These are phyloP conservation scores for Populus hybrid DNA, from an alignment of 441 rosid species.

Conservation along the genomic window DNA sequence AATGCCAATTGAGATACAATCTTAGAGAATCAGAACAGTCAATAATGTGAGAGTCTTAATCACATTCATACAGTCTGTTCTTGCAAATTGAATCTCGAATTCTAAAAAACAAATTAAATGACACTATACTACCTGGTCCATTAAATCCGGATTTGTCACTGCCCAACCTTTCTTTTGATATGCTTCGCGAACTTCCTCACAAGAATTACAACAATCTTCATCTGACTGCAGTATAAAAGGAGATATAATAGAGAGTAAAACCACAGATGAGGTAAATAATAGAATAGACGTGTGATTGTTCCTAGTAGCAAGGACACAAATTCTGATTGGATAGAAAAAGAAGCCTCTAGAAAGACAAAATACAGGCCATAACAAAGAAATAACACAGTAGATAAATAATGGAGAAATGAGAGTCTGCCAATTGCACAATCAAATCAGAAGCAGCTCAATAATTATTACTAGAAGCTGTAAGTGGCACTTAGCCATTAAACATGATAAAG, in stretches of 20 bases:
- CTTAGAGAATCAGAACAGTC: not conserved
- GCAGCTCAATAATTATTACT: not conserved
- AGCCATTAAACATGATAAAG: not conserved
- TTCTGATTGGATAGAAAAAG: not conserved
- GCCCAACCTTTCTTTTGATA: slow-evolving; percentile 98
- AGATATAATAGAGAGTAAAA: slow-evolving; percentile 7
- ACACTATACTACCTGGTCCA: no score
- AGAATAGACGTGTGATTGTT: not conserved
- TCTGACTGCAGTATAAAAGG: slow-evolving; percentile 47
- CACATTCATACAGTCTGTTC: not conserved
- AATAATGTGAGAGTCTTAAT: not conserved
- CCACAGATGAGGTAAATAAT: not conserved
- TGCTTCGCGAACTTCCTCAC: slow-evolving; percentile 98
- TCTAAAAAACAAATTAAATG: not conserved
- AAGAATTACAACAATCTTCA: slow-evolving; percentile 84
- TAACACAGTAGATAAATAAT: not conserved
- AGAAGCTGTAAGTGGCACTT: not conserved
- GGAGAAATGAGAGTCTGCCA: not conserved
- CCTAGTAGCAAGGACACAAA: not conserved
- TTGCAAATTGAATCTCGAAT: not conserved
- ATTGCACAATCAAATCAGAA: not conserved
- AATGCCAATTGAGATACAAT: not conserved
- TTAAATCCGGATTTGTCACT: slow-evolving; percentile 75
- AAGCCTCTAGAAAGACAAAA: not conserved
- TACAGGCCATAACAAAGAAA: not conserved